These are phyloP conservation scores for Pyricularia grisea DNA, from an alignment of 2,329 filamentous ascomycete genomes.

Conservation along the genomic window DNA sequence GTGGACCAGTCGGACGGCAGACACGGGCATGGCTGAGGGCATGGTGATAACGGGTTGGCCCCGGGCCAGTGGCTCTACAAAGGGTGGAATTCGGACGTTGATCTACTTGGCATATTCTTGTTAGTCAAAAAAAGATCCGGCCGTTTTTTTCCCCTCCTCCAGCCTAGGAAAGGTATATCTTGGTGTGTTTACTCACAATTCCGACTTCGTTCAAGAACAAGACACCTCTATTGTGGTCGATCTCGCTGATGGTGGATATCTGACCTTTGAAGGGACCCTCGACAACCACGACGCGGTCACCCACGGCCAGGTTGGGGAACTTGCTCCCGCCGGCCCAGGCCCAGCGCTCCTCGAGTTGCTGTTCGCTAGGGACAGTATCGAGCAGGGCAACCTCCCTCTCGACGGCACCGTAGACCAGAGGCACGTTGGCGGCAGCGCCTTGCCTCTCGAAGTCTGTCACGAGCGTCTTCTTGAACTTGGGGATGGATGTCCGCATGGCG, in stretches of 20 bases:
- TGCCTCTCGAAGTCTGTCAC: conserved; percentile 46
- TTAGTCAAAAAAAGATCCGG: background rate
- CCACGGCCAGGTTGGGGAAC: conserved; percentile 52
- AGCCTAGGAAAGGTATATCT: no score
- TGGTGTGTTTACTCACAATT: conserved; percentile 40
- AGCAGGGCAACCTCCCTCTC: background rate
- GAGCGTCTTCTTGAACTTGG: background rate
- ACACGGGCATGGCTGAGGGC: conserved; percentile 53
- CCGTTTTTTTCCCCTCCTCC: background rate
- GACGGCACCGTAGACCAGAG: background rate
- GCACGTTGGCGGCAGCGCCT: background rate
- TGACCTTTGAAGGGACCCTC: conserved; percentile 73
- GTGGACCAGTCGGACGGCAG: conserved; percentile 72
- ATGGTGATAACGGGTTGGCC: conserved; percentile 30
- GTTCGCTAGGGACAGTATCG: conserved; percentile 15
- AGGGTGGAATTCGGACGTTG: conserved; percentile 29
- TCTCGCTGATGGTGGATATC: conserved; percentile 60
- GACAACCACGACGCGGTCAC: conserved; percentile 76
- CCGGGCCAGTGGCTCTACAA: conserved; percentile 23
- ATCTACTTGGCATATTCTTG: conserved; percentile 15
- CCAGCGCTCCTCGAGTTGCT: conserved; percentile 31
- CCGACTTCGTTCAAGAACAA: conserved; percentile 54
- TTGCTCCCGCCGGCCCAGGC: conserved; percentile 46
- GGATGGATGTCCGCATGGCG: conserved; percentile 32
- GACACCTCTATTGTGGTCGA: conserved; percentile 45